Conservation (phyloP, 164 flowering plant species). For the Houttuynia cordata region DNA sequence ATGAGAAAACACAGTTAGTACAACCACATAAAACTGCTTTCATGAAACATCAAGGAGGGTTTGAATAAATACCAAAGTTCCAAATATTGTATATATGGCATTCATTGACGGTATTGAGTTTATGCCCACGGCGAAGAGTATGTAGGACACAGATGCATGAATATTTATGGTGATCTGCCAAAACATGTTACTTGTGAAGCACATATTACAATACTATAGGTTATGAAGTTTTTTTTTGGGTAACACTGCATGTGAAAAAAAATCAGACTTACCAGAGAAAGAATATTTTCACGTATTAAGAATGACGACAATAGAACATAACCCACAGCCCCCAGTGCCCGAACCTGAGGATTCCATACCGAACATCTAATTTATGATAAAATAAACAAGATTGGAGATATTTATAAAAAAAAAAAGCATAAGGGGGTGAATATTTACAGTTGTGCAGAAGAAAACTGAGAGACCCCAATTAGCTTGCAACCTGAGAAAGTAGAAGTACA, state of each 20-base stretch:
- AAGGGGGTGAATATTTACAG: constrained; percentile 25
- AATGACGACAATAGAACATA: constrained; percentile 73
- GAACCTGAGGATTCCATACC: constrained; percentile 41
- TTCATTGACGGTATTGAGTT: constrained; percentile 68
- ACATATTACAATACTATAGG: neutral
- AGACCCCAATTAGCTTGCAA: constrained; percentile 54
- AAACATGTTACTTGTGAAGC: constrained; percentile 6
- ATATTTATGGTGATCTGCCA: constrained; percentile 81
- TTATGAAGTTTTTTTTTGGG: too few species aligned
- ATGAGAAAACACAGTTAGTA: neutral
- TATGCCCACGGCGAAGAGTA: constrained; percentile 54
- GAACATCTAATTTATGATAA: constrained; percentile 1
- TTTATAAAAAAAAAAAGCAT: neutral
- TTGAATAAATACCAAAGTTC: constrained; percentile 41
- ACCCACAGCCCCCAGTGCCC: constrained; percentile 67
- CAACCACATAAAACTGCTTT: neutral
- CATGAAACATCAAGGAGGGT: neutral
- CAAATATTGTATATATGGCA: constrained; percentile 58
- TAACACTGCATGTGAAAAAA: neutral
- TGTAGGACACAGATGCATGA: constrained; percentile 63
- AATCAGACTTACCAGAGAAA: constrained; percentile 53
- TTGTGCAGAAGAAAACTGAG: constrained; percentile 61
- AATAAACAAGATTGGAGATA: neutral
- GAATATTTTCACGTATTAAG: constrained; percentile 86
- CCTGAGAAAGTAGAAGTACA: constrained; percentile 39